Evolutionary conservation across 805 yeast species (phyloP).

Genomic region (Wickerhamomyces xylosicus): DNA sequence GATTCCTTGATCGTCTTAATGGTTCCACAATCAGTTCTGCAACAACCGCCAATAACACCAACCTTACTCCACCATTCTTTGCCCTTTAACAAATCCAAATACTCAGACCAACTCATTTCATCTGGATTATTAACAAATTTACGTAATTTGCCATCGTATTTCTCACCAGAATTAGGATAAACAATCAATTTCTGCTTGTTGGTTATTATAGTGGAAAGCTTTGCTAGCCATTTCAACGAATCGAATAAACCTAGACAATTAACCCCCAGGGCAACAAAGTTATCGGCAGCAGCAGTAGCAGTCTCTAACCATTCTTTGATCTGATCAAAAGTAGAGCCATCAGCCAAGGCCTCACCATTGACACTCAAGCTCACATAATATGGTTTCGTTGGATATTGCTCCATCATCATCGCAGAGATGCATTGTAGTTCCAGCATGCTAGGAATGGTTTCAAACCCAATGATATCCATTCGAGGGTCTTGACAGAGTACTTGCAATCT

Average conservation of each 20-base stretch:
- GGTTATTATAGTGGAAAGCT: conserved; percentile 11
- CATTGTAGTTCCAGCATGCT: conserved; percentile 44
- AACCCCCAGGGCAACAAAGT: conserved; percentile 39
- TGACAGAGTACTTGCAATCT: conserved; percentile 29
- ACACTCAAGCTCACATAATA: conserved; percentile 37
- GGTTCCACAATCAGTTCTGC: conserved; percentile 48
- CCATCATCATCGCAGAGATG: conserved; percentile 29
- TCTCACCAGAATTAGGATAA: conserved; percentile 74
- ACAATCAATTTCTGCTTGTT: conserved; percentile 31
- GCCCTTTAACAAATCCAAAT: conserved; percentile 29
- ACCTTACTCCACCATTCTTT: conserved; percentile 21
- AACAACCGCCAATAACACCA: conserved; percentile 65
- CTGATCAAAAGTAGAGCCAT: conserved; percentile 34
- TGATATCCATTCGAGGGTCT: conserved; percentile 36
- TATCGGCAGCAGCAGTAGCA: conserved; percentile 4
- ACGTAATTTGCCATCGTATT: conserved; percentile 34
- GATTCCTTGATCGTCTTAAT: conserved; percentile 3
- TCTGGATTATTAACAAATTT: conserved; percentile 21
- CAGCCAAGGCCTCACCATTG: conserved; percentile 30
- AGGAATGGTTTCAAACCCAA: conserved; percentile 71
- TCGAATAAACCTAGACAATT: conserved; percentile 49
- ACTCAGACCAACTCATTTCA: conserved; percentile 25
- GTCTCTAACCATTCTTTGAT: conserved; percentile 18
- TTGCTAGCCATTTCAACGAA: conserved; percentile 30
- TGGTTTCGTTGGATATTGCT: conserved; percentile 20